Evolutionary conservation across 2,329 filamentous ascomycete species (phyloP).

Genomic region (Diaporthe aspalathi): DNA sequence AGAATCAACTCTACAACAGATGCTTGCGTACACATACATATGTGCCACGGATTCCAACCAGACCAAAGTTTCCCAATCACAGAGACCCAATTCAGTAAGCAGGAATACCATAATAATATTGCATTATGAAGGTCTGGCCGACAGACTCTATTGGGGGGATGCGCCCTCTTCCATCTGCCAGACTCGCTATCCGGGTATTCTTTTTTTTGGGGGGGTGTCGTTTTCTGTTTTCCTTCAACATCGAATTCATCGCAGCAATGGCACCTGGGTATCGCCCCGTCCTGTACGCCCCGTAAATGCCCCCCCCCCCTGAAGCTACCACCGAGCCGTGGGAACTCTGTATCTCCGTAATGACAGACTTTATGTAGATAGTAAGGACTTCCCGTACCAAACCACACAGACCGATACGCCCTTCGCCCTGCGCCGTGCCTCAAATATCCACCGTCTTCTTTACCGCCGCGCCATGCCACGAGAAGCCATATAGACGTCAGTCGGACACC

Average conservation of each 20-base stretch:
- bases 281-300: neutral
- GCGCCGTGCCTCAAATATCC: neutral
- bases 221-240: neutral
- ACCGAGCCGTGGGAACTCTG: neutral
- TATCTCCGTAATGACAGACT: neutral
- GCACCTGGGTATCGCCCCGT: neutral
- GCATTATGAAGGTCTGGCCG: neutral
- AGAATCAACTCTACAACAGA: too few relatives aligned
- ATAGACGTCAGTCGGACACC: neutral
- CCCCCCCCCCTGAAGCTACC: neutral
- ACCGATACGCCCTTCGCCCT: neutral
- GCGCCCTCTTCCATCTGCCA: too few relatives aligned
- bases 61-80: neutral
- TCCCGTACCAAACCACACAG: neutral
- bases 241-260: conserved; percentile 4
- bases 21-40: too few relatives aligned
- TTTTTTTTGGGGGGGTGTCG: neutral
- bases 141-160: neutral
- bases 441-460: neutral
- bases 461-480: neutral
- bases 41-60: neutral
- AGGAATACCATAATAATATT: neutral
- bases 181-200: neutral
- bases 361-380: too few relatives aligned
- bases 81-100: neutral